These are phyloP conservation scores for Bathelium albidoporum DNA, from an alignment of 495 filamentous ascomycete species.

Conservation along the genomic window DNA sequence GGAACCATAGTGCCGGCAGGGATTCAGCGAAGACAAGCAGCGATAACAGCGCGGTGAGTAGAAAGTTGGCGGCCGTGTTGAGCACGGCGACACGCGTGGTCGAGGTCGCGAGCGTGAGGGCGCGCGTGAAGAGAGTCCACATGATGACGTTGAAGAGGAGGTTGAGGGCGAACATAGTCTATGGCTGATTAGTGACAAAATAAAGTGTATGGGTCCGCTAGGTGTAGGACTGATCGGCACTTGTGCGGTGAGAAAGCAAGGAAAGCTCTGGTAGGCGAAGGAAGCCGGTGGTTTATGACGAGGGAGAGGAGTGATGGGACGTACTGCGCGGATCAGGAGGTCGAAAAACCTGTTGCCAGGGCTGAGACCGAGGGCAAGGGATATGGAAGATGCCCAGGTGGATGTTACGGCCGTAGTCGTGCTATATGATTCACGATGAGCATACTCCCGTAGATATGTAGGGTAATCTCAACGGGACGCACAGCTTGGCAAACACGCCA, in stretches of 20 bases:
- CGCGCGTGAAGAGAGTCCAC: conserved; percentile 85
- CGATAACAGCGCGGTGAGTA: conserved; percentile 80
- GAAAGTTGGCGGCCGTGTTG: conserved; percentile 88
- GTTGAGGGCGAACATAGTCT: conserved; percentile 78
- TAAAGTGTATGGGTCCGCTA: too few relatives aligned
- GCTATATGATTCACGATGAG: conserved; percentile 32
- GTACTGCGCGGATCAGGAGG: conserved; percentile 56
- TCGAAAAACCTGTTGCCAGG: conserved; percentile 48
- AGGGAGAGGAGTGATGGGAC: conserved; percentile 23
- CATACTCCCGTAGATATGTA: background rate
- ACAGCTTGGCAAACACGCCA: conserved; percentile 94
- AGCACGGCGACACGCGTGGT: conserved; percentile 87
- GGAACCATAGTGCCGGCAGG: conserved; percentile 75
- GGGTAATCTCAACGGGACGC: conserved; percentile 24
- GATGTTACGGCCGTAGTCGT: conserved; percentile 80
- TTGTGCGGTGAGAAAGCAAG: too few relatives aligned
- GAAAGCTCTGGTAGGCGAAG: background rate
- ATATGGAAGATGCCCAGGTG: conserved; percentile 52
- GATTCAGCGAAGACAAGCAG: conserved; percentile 60
- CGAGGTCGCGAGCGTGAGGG: conserved; percentile 68
- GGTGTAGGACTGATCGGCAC: too few relatives aligned
- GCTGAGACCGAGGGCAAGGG: conserved; percentile 49
- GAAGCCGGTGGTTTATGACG: background rate
- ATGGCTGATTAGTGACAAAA: background rate
- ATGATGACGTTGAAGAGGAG: conserved; percentile 85